Conservation (phyloP, 2,329 filamentous ascomycete species). For the Pseudocercospora fijiensis region DNA sequence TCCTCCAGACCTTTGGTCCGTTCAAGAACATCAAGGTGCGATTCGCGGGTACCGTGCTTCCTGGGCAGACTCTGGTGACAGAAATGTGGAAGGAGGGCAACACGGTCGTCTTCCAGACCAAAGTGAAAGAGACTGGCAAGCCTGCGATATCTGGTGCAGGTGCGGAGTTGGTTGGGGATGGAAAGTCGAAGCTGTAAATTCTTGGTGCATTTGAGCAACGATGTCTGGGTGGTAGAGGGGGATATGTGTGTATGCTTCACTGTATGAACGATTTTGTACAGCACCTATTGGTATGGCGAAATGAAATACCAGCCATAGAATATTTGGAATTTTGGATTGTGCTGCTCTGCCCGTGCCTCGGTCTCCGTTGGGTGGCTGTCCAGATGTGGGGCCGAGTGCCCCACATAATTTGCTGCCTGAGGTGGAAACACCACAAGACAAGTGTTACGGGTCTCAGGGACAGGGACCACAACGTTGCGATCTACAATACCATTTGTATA, state of each 20-base stretch:
- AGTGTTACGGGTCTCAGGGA: neutral
- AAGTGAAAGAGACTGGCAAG: conserved; percentile 91
- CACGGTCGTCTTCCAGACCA: conserved; percentile 79
- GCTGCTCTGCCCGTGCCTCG: neutral
- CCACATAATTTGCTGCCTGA: neutral
- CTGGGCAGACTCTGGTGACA: conserved; percentile 84
- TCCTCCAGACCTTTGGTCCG: conserved; percentile 77
- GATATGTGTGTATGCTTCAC: neutral
- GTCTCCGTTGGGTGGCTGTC: neutral
- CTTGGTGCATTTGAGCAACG: neutral
- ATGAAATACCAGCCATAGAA: neutral
- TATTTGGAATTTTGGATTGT: neutral
- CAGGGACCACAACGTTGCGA: no score
- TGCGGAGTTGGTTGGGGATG: conserved; percentile 64
- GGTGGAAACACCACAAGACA: neutral
- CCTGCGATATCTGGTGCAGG: conserved; percentile 78
- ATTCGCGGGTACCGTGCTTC: conserved; percentile 81
- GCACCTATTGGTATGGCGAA: neutral
- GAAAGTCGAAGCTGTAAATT: conserved; percentile 52
- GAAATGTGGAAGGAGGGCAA: conserved; percentile 92
- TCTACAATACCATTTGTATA: no score
- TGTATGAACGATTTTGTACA: neutral
- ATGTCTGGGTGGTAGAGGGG: neutral
- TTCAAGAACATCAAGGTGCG: conserved; percentile 92
- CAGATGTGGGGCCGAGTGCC: neutral